Conservation (phyloP, 352 stramenopile genomes). For the Phytophthora crassamura region DNA sequence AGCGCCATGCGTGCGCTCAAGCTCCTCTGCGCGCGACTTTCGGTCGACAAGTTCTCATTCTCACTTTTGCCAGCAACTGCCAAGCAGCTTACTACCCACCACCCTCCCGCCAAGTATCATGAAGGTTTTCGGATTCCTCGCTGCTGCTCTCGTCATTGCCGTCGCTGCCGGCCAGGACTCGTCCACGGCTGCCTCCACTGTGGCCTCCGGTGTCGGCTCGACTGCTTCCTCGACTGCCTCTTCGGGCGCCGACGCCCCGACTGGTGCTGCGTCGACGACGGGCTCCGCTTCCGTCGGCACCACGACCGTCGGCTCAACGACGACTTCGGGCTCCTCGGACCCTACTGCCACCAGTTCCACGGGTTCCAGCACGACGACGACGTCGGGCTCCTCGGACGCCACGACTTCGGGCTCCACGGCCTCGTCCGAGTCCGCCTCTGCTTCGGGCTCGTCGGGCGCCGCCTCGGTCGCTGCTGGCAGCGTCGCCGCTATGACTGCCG, state of each 20-base stretch:
- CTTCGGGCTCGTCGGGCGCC: slow-evolving; percentile 39
- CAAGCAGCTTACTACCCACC: slow-evolving; percentile 38
- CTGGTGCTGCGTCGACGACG: slow-evolving; percentile 12
- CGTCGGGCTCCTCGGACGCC: slow-evolving; percentile 21
- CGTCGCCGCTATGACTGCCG: slow-evolving; percentile 35
- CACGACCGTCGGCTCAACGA: slow-evolving; percentile 21
- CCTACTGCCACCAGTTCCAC: slow-evolving; percentile 17
- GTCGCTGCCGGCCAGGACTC: slow-evolving; percentile 35
- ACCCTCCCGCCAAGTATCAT: slow-evolving; percentile 36
- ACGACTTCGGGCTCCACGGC: slow-evolving; percentile 23
- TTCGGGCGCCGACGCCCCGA: slow-evolving; percentile 12
- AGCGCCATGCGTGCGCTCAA: slow-evolving; percentile 17
- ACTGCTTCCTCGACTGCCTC: slow-evolving; percentile 9
- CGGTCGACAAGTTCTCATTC: slow-evolving; percentile 34
- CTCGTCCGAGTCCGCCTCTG: slow-evolving; percentile 20
- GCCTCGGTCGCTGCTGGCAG: slow-evolving; percentile 39
- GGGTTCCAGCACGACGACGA: slow-evolving; percentile 22
- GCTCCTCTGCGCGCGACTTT: slow-evolving; percentile 6
- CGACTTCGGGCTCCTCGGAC: slow-evolving; percentile 29
- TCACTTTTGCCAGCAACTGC: slow-evolving; percentile 48
- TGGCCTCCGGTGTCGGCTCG: slow-evolving; percentile 17
- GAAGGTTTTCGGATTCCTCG: slow-evolving; percentile 52
- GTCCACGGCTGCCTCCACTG: slow-evolving; percentile 17
- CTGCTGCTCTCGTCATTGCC: slow-evolving; percentile 49
- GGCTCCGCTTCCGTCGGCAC: slow-evolving; percentile 26